Base-by-base conservation (phyloP, 139 green algal species). In the Closterium sp. region DNA sequence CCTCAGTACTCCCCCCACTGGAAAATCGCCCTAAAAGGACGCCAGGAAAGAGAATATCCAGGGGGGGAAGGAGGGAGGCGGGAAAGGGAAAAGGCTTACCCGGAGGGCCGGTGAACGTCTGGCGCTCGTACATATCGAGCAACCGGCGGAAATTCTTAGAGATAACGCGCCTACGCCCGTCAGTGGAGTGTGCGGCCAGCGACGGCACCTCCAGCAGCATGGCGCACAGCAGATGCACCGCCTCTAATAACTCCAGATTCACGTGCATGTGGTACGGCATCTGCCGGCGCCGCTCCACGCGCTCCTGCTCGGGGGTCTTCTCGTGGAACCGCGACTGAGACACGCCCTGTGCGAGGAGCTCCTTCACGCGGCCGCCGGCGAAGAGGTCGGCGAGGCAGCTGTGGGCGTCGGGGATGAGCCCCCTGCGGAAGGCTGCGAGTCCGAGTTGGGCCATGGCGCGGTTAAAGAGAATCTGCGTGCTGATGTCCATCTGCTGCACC, bases 241-340 rank as follows among this genome's bases (percentile, higher is more conserved):
- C 85, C 88, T 99, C 98, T 86, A 99, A 94, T 90, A 99, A 95
- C 95, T 99, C 98, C 86, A 99, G 95, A 96, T 98, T 98, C 96
- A 99, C 99, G 96, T 99, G 98, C 97, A 99, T 99, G 96, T 99
- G 98, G 97, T 99, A 99, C 88, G 98, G 98, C 96, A 99, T 98
- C 95, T 98, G 96, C 32, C 32, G 3, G 32, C 32, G 3, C 32
- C 3, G 32, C 32, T 3, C 32, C 32, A 2, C 32, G 32, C 32
- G 3, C 32, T 38, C 32, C 32, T 99, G 95, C 90, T 96, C 95
- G 62, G 62, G 62, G 62, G 17, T 79, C 62, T 79, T 79, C 1
- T 79, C 95, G 85, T 96, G 94, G 85, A 94, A 96, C 30, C 95
- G 94, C 62, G 50, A 89, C 84, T 95, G 92, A 42, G 88, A 62